Conservation (phyloP, 371 early-diverging fungal species). For the Cokeromyces recurvatus region DNA sequence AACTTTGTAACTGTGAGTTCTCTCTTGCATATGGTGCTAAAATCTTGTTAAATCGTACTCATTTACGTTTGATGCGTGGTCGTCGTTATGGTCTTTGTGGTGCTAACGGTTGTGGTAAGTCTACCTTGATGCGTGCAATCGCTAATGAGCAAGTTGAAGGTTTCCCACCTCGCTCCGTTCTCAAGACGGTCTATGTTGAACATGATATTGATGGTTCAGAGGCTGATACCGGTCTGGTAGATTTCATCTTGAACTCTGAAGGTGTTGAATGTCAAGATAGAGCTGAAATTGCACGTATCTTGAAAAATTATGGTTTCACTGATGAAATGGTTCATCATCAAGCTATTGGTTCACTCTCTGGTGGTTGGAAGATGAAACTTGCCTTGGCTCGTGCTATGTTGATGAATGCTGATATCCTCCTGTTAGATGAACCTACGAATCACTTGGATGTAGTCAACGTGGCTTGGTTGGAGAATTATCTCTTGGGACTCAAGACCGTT, state of each 20-base stretch:
- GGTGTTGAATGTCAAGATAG: slow-evolving; percentile 49
- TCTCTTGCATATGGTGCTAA: slow-evolving; percentile 80
- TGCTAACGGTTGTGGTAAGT: slow-evolving; percentile 84
- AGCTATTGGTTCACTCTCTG: slow-evolving; percentile 72
- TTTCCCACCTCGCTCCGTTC: slow-evolving; percentile 69
- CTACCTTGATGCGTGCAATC: slow-evolving; percentile 85
- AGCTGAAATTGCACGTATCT: slow-evolving; percentile 51
- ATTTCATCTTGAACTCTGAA: slow-evolving; percentile 57
- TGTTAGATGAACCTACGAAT: slow-evolving; percentile 92
- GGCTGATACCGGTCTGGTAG: slow-evolving; percentile 59
- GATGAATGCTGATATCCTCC: slow-evolving; percentile 76
- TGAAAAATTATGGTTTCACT: slow-evolving; percentile 65
- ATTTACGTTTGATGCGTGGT: slow-evolving; percentile 70
- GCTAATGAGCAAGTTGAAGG: slow-evolving; percentile 69
- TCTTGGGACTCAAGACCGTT: slow-evolving; percentile 61
- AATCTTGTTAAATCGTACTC: slow-evolving; percentile 76
- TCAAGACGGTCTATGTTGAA: slow-evolving; percentile 72
- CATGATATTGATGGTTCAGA: slow-evolving; percentile 75
- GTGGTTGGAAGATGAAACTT: slow-evolving; percentile 91
- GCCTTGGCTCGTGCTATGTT: slow-evolving; percentile 81
- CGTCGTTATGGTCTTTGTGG: slow-evolving; percentile 81
- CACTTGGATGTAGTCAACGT: slow-evolving; percentile 84
- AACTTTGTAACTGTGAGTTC: slow-evolving; percentile 78
- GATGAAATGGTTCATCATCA: slow-evolving; percentile 57
- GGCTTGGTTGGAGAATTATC: slow-evolving; percentile 79